Conservation (phyloP, 306 rosid genomes). For the Vigna hirtella region DNA sequence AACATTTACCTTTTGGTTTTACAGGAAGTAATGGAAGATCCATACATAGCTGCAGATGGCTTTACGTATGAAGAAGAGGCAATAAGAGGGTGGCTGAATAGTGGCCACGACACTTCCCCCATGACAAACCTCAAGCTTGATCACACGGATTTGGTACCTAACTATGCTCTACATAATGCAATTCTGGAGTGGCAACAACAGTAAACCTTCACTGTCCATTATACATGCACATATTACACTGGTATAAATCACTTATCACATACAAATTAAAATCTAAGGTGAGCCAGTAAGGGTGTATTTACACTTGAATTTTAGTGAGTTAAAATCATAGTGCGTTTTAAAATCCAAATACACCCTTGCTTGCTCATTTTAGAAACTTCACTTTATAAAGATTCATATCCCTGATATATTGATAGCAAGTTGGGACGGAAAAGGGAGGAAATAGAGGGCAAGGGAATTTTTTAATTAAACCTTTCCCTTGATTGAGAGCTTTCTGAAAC, state of each 20-base stretch:
- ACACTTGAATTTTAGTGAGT: neutral
- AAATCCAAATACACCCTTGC: conserved; percentile 6
- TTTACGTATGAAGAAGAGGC: conserved; percentile 94
- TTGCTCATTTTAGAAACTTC: conserved; percentile 21
- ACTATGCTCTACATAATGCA: conserved; percentile 85
- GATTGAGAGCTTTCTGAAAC: conserved; percentile 33
- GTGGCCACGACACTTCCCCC: conserved; percentile 91
- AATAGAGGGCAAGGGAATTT: conserved; percentile 30
- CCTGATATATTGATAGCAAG: neutral
- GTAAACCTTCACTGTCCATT: conserved; percentile 42
- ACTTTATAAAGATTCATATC: conserved; percentile 8
- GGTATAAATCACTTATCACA: conserved; percentile 28
- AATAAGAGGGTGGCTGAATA: conserved; percentile 86
- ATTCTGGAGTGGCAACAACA: conserved; percentile 91
- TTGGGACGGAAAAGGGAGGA: conserved; percentile 26
- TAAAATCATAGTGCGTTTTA: neutral
- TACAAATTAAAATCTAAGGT: conserved; percentile 2
- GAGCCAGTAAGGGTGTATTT: conserved; percentile 41
- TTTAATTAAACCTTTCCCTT: conserved; percentile 40
- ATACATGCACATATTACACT: conserved; percentile 38
- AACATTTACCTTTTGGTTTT: conserved; percentile 41
- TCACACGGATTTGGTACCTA: conserved; percentile 84
- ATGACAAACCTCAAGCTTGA: conserved; percentile 96
- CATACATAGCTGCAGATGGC: conserved; percentile 96
- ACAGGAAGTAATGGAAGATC: conserved; percentile 94